phyloP scores from a whole-genome alignment of 768 basidiomycete genomes.

The Lactifluus piperatus region DNA sequence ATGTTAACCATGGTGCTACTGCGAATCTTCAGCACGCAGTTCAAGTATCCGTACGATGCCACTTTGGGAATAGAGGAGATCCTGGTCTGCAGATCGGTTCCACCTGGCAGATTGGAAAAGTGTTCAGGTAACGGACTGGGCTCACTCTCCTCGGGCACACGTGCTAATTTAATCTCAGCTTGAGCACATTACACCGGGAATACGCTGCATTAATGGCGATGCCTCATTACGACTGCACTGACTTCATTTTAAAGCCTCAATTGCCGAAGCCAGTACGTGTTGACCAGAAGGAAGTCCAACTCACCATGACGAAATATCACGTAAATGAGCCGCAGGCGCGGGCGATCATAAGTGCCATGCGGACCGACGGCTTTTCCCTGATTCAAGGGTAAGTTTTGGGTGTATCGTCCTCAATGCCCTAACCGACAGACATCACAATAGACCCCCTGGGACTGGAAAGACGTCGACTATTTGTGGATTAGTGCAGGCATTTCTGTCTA shows the following conservation, averaged over 20 bases:
- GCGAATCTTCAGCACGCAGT: conserved; percentile 20
- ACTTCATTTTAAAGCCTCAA: conserved; percentile 62
- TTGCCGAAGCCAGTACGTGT: conserved; percentile 40
- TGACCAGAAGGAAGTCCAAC: conserved; percentile 43
- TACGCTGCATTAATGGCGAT: conserved; percentile 80
- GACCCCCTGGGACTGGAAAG: conserved; percentile 97
- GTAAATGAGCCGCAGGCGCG: conserved; percentile 93
- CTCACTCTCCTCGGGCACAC: neutral
- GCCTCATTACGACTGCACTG: conserved; percentile 70
- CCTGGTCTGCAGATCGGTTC: conserved; percentile 56
- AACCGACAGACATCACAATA: conserved; percentile 25
- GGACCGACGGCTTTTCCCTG: conserved; percentile 69
- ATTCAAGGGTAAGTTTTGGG: conserved; percentile 74
- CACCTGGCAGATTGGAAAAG: conserved; percentile 67
- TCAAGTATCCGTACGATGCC: conserved; percentile 23
- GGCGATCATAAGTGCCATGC: conserved; percentile 73
- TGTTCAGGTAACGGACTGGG: conserved; percentile 57
- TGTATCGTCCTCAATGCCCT: neutral
- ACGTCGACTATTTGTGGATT: conserved; percentile 96
- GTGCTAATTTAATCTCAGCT: conserved; percentile 34
- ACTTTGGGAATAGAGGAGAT: conserved; percentile 30
- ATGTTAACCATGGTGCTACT: conserved; percentile 50
- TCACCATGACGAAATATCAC: conserved; percentile 57
- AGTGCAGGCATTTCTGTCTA: conserved; percentile 72
- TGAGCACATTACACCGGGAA: conserved; percentile 89